These are phyloP conservation scores for Nicotiana benthamiana DNA, from an alignment of 257 asterid species.

Conservation along the genomic window DNA sequence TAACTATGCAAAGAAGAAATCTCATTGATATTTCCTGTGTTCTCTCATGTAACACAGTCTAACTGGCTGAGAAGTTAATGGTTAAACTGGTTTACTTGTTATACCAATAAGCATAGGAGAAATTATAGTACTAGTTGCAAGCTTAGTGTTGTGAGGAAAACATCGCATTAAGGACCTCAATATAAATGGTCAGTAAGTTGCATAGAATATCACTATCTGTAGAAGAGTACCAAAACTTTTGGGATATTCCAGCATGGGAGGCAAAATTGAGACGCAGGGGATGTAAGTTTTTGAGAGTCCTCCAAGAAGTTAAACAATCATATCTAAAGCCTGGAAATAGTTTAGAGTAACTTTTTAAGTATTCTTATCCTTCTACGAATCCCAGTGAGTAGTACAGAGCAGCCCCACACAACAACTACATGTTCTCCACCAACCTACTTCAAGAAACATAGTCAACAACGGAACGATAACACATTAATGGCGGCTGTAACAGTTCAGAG, in stretches of 20 bases:
- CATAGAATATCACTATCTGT: background rate
- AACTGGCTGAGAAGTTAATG: background rate
- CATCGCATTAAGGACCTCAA: background rate
- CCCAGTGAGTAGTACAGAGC: conserved; percentile 1
- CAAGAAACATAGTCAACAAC: conserved; percentile 3
- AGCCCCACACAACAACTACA: background rate
- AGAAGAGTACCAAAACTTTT: background rate
- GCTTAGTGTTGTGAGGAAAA: background rate
- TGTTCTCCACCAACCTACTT: background rate
- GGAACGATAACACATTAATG: background rate
- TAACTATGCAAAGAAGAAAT: background rate
- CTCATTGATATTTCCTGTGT: background rate
- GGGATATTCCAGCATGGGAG: background rate
- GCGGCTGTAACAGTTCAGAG: background rate
- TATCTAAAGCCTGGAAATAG: background rate
- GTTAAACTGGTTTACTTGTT: background rate
- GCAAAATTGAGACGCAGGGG: background rate
- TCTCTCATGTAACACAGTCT: background rate
- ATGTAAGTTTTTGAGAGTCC: background rate
- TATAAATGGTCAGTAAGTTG: conserved; percentile 1
- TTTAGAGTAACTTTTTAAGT: background rate
- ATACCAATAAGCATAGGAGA: background rate
- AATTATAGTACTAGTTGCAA: background rate
- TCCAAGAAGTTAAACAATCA: background rate
- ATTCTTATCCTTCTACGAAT: background rate